Evolutionary conservation across 2,329 filamentous ascomycete genomes (phyloP), one percentile per base, ranked within the genome.

Genomic region (Pleochaeta shiraiana): DNA sequence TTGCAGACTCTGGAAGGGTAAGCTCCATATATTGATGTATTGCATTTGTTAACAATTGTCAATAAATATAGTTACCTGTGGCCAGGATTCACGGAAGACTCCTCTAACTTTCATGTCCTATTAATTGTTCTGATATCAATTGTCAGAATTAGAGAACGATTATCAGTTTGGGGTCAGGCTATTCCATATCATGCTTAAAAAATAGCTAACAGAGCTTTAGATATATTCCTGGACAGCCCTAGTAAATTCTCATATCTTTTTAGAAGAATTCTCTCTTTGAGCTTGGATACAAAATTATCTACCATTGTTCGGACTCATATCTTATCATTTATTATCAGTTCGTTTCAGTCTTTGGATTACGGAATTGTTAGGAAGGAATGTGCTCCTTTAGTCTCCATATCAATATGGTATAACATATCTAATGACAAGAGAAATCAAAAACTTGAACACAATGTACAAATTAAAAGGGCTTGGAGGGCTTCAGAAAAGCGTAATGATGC

Each of bases 261-360:
- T 75, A 87, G 89, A 68, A 89, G 93, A 68, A 82, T 95, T 33
- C 80, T 97, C 1, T 93, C 90, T 37, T 86, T 97, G 83, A 90
- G 81, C 67, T 80, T 93, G 69, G 88, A 92, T 72, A 77, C 76
- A 67, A 84, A 85, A 1, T 75, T 90, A 24, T 79, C 85, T 26
- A 76, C 81, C 43, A 77, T 79, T 31, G 81, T 95, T 64, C 84
- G 89, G 66, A 88, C 87, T 9, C 85, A 95, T 63, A 81, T 97
- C n/a, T 78, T 98, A 26, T 87, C 83, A 28, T 97, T 97, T 74
- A 80, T 97, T 67, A 95, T 95, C 63, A 83, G 86, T 68, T 88
- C 92, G 39, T 98, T 96, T 73, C 91, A 97, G 74, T 96, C 90
- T 59, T 79, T 98, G 34, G 95, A 98, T 73, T 91, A 85, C 72